These are phyloP conservation scores for Mayamaea pseudoterrestris DNA, from an alignment of 108 stramenopile species.

Conservation along the genomic window DNA sequence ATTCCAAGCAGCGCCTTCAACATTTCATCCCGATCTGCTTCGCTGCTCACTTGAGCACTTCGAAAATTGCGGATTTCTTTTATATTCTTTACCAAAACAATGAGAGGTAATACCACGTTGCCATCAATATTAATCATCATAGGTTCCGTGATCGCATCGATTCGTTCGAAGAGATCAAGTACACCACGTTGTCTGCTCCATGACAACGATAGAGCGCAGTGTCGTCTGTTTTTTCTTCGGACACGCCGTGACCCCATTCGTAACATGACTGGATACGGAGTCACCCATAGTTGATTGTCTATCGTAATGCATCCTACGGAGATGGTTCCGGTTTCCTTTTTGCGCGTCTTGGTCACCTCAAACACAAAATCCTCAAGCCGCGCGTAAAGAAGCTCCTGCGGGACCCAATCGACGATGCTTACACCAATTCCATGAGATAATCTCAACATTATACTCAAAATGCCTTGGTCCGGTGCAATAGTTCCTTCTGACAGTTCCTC, in stretches of 20 bases:
- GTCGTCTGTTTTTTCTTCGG: slow-evolving; percentile 15
- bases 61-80: slow-evolving; percentile 5
- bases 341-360: slow-evolving; percentile 8
- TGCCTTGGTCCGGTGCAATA: not conserved
- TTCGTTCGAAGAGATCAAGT: slow-evolving; percentile 18
- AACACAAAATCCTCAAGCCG: slow-evolving; percentile 25
- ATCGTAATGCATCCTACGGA: slow-evolving; percentile 26
- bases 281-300: slow-evolving; percentile 59
- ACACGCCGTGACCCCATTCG: slow-evolving; percentile 20
- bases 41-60: no score
- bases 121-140: slow-evolving; percentile 31
- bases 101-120: slow-evolving; percentile 11
- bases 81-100: slow-evolving; percentile 18
- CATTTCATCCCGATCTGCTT: no score
- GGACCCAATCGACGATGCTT: slow-evolving; percentile 51
- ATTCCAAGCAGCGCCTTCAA: slow-evolving; percentile 14
- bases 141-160: slow-evolving; percentile 31
- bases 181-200: slow-evolving; percentile 17
- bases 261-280: slow-evolving; percentile 50
- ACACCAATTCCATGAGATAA: slow-evolving; percentile 26
- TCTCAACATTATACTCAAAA: no score
- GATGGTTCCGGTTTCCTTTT: slow-evolving; percentile 14
- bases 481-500: not conserved
- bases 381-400: slow-evolving; percentile 43
- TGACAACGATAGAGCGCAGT: slow-evolving; percentile 20